Conservation (phyloP, 2,329 filamentous ascomycete species). For the Annulohypoxylon truncatum region DNA sequence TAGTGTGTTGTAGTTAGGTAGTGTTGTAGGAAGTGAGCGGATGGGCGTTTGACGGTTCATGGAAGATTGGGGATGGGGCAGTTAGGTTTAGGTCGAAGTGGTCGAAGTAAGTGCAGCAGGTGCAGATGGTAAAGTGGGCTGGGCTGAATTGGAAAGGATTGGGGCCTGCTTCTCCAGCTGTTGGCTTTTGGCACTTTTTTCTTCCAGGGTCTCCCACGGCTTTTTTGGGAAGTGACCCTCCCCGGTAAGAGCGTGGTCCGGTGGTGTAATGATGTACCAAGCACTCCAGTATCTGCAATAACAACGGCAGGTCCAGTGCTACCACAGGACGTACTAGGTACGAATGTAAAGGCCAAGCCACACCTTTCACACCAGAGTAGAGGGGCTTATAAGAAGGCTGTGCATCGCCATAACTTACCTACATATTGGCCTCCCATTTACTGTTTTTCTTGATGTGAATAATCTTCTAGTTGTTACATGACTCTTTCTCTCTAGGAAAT, state of each 20-base stretch:
- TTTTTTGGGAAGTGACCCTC: constrained; percentile 15
- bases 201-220: not conserved
- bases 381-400: constrained; percentile 33
- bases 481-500: not conserved
- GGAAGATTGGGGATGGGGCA: constrained; percentile 27
- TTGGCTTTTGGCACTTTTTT: not conserved
- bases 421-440: not conserved
- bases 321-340: not conserved
- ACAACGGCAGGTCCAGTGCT: not conserved
- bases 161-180: constrained; percentile 31
- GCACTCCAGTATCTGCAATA: not conserved
- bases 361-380: constrained; percentile 20
- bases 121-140: constrained; percentile 25
- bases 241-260: constrained; percentile 37
- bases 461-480: not conserved
- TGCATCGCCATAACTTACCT: constrained; percentile 5
- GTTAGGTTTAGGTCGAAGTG: constrained; percentile 2
- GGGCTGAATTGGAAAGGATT: constrained; percentile 33
- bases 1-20: too few relatives aligned
- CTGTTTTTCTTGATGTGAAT: constrained; percentile 1
- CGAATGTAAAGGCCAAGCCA: constrained; percentile 25
- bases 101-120: too few relatives aligned
- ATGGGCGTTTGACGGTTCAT: constrained; percentile 26
- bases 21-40: not conserved
- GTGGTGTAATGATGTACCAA: constrained; percentile 13